These are phyloP conservation scores for Thelonectria blattea DNA, from an alignment of 2,329 filamentous ascomycete genomes.

Conservation along the genomic window DNA sequence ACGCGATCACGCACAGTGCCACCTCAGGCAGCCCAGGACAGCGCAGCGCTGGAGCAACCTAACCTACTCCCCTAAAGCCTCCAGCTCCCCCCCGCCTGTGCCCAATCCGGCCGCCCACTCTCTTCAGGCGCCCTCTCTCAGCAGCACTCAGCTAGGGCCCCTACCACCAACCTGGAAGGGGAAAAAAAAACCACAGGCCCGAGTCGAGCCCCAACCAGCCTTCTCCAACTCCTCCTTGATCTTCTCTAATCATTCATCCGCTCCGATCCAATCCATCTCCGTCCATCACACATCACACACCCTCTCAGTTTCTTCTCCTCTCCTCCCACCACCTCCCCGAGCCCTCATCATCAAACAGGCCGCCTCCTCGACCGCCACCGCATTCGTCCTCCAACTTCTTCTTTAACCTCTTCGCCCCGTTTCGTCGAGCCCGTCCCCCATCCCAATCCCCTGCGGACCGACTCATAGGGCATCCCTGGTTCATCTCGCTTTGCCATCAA, in stretches of 20 bases:
- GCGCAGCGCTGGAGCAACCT: background rate
- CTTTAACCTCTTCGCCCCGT: background rate
- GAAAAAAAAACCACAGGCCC: background rate
- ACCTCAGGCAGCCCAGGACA: background rate
- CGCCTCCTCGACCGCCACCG: slow-evolving; percentile 5
- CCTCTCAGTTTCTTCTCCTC: background rate
- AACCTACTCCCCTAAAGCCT: background rate
- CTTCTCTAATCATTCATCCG: slow-evolving; percentile 14
- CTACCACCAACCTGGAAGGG: background rate
- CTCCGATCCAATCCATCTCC: slow-evolving; percentile 16
- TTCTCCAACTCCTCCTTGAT: slow-evolving; percentile 1
- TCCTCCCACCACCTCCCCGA: slow-evolving; percentile 12
- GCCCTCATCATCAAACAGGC: slow-evolving; percentile 10
- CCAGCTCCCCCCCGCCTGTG: background rate
- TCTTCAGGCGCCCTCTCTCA: background rate
- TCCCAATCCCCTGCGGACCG: background rate
- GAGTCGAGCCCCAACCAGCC: background rate
- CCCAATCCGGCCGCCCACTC: background rate
- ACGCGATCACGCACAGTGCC: background rate
- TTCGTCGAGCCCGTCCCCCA: slow-evolving; percentile 5
- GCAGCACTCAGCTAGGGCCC: background rate
- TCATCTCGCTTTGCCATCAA: slow-evolving; percentile 10
- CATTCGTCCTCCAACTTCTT: background rate
- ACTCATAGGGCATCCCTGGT: slow-evolving; percentile 10
- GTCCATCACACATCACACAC: slow-evolving; percentile 5